Base-by-base conservation (phyloP, 768 basidiomycete genomes). In the Boletus edulis region DNA sequence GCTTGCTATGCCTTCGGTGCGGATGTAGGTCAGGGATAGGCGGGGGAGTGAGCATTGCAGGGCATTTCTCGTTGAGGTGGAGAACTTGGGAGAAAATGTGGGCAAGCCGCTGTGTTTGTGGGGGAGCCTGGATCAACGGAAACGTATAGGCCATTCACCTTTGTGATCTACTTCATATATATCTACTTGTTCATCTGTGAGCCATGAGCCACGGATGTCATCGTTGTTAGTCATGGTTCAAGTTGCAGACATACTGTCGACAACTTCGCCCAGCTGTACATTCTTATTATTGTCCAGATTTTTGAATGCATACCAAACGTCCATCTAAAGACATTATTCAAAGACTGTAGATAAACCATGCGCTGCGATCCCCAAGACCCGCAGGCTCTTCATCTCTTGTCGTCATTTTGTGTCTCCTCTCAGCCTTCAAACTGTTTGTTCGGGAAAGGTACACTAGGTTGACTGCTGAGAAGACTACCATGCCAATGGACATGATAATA, bases 41-140 rank as follows among this genome's bases (percentile, higher is more conserved):
- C 13, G 69, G 68, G 17, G 72, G 68, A 27, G 63, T 67, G 49
- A 62, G 44, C 42, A 47, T 56, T 47, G 61, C 68, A 22, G 65
- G 69, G 15, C 72, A 73, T 47, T 58, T 67, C n/a, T 78, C 73
- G 52, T 76, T 64, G 29, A 65, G 67, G 39, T 80, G 89, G 89
- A 75, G 69, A 47, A 72, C 76, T 18, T 92, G 87, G 86, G 83
- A 86, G 69, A 81, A 72, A 58, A 75, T 74, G 60, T 90, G 84
- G 85, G 67, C 66, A 32, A 67, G 62, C 22, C 76, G 76, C 24
- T 92, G 89, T 67, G 75, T 91, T 18, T 92, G 89, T 70, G 87
- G 86, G 27, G 89, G 89, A 11, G 62, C 69, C 11, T 91, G 89
- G 89, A 58, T 62, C 39, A 62, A 27, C 27, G 64, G 60, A 32